A percentile compares a stretch with the other conserved stretches of the same genome.
phyloP scores from a whole-genome alignment of 2,329 filamentous ascomycete species.

The Xylaria multiplex region DNA sequence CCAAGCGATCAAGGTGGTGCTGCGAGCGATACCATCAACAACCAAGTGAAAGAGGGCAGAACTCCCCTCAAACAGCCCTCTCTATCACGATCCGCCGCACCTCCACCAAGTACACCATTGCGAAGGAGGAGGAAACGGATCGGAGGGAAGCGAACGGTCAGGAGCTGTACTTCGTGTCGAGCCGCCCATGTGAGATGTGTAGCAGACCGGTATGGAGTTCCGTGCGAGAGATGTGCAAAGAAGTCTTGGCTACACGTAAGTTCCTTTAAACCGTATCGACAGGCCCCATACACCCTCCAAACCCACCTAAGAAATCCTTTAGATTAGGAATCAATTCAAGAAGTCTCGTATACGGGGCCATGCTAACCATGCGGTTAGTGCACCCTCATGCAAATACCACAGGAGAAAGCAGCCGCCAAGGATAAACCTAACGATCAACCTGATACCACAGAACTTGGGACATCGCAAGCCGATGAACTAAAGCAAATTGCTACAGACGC shows the following conservation, averaged over 20 bases:
- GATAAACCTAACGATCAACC: background rate
- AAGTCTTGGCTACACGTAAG: constrained; percentile 36
- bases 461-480: constrained; percentile 3
- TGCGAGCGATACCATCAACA: background rate
- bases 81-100: background rate
- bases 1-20: background rate
- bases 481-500: constrained; percentile 24
- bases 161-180: constrained; percentile 37
- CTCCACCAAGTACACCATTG: constrained; percentile 9
- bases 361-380: constrained; percentile 25
- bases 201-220: constrained; percentile 36
- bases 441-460: background rate
- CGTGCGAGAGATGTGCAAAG: constrained; percentile 40
- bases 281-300: background rate
- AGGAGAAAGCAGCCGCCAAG: background rate
- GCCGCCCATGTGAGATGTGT: constrained; percentile 39
- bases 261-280: background rate
- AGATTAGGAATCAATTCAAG: background rate
- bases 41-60: constrained; percentile 4
- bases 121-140: constrained; percentile 25
- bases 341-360: constrained; percentile 6
- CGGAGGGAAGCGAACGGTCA: constrained; percentile 32
- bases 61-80: constrained; percentile 23
- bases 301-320: background rate
- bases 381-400: constrained; percentile 29